Percentiles rank a stretch among this genome's conserved stretches.
These are phyloP conservation scores for Yamadazyma epiphylla DNA, from an alignment of 1,139 yeast species.

Conservation along the genomic window DNA sequence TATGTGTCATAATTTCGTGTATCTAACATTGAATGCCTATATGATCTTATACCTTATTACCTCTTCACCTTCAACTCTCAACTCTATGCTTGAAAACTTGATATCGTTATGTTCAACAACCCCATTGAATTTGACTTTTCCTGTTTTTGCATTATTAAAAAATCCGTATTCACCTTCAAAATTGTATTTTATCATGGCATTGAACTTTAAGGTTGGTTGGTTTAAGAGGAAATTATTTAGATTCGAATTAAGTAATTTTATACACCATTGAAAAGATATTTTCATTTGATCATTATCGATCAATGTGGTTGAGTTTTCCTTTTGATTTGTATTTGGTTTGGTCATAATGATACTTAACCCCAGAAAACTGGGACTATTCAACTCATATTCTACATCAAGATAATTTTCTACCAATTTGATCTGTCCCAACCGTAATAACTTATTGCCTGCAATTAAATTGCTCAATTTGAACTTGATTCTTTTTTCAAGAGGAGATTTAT, in stretches of 20 bases:
- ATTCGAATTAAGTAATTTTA: conserved; percentile 10
- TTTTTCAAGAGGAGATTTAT: conserved; percentile 5
- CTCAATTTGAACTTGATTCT: conserved; percentile 11
- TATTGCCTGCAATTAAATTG: conserved; percentile 8
- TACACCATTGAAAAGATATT: conserved; percentile 10
- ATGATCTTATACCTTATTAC: conserved; percentile 6
- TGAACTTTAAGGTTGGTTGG: conserved; percentile 10
- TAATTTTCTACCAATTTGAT: conserved; percentile 6
- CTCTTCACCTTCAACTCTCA: conserved; percentile 5
- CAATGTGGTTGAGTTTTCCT: conserved; percentile 1
- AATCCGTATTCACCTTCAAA: conserved; percentile 9
- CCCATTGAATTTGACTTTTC: conserved; percentile 10
- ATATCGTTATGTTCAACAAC: conserved; percentile 9
- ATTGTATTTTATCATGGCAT: conserved; percentile 6
- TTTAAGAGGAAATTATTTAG: conserved; percentile 8
- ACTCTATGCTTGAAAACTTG: conserved; percentile 9
- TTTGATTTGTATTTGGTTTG: background rate
- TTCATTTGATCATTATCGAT: conserved; percentile 3
- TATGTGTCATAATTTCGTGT: too few species aligned
- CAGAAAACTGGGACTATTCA: conserved; percentile 11
- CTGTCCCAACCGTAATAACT: conserved; percentile 8
- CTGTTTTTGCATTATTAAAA: conserved; percentile 5
- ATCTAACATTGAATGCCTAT: too few species aligned
- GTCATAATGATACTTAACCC: conserved; percentile 7
- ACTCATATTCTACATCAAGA: conserved; percentile 5